Evolutionary conservation across 1,139 yeast species (phyloP), one percentile per base, ranked within the genome.

Genomic region (Yamadazyma spencermartinsiae): DNA sequence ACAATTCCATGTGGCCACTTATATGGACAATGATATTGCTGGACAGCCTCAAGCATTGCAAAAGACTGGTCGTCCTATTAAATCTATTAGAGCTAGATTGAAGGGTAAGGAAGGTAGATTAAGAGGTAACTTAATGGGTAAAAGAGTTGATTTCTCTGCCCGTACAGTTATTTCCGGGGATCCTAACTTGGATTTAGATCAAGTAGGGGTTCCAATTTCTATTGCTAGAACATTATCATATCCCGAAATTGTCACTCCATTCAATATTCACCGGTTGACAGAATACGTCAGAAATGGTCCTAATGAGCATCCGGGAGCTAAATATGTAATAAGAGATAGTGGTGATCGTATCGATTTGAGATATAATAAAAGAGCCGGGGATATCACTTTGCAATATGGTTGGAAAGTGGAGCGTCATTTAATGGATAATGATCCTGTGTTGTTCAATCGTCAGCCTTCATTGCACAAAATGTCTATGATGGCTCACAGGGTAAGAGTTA

Each of bases 101-200:
- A 94, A 94, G 82, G 98, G 99, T 70, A 92, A 94, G 56, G 98
- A 94, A 72, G 98, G 99, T 46, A 89, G 98, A 72, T 80, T 92
- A 50, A 84, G 98, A 76, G 98, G 98, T 58, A 92, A 92, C 58
- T 73, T 94, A 54, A 94, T 94, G 99, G 99, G 99, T 63, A 94
- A 94, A 75, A 95, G 98, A 78, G 99, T 94, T 44, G 98, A 92
- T 66, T 94, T 92, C 58, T 89, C 98, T 25, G 98, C 98, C 9
- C 90, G 98, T 75, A 92, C 98, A 1, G 99, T 94, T 58, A 92
- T 92, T 72, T 89, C 98, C 11, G 98, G 98, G 77, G 99, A 94
- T 61, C 99, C 99, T 31, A 94, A 94, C 56, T 76, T 92, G 55
- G 98, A 92, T 56, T 76, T 94, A 53, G 98, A 94, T 63, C 98